A percentile compares a stretch with the other conserved stretches of the same genome.
These are phyloP conservation scores for Adenanthera pavonina DNA, from an alignment of 306 rosid species.

Conservation along the genomic window DNA sequence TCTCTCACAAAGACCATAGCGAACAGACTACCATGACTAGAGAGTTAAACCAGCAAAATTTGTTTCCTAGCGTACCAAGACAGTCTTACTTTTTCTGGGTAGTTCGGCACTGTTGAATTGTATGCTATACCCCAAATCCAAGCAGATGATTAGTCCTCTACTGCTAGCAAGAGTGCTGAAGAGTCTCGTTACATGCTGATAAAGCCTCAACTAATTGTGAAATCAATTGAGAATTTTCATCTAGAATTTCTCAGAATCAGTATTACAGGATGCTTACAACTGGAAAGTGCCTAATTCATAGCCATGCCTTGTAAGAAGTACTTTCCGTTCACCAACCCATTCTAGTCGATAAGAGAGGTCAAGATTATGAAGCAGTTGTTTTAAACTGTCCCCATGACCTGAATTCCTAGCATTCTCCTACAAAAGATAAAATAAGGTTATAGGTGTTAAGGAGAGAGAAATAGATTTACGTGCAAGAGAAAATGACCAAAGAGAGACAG, in stretches of 20 bases:
- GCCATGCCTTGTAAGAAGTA: conserved; percentile 72
- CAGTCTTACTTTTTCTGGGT: conserved; percentile 19
- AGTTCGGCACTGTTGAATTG: conserved; percentile 1
- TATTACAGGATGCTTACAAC: conserved; percentile 41
- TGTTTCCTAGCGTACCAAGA: conserved; percentile 1
- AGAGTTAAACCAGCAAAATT: conserved; percentile 9
- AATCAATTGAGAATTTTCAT: conserved; percentile 21
- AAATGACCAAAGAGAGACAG: conserved; percentile 20
- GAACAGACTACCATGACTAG: conserved; percentile 39
- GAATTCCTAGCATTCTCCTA: conserved; percentile 65
- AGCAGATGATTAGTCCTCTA: conserved; percentile 21
- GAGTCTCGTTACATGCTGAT: conserved; percentile 23
- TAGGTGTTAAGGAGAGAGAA: conserved; percentile 9
- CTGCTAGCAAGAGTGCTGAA: conserved; percentile 24
- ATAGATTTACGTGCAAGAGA: neutral
- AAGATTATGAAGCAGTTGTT: conserved; percentile 77
- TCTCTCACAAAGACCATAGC: neutral
- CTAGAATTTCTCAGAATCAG: conserved; percentile 20
- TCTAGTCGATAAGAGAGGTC: conserved; percentile 86
- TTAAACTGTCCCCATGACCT: conserved; percentile 70
- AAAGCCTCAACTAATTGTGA: conserved; percentile 19
- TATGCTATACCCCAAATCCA: conserved; percentile 27
- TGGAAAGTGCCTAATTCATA: conserved; percentile 70
- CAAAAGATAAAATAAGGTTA: conserved; percentile 32
- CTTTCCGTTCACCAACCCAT: conserved; percentile 74